These are phyloP conservation scores for Dendrothele bispora DNA, from an alignment of 768 basidiomycete species.

Conservation along the genomic window DNA sequence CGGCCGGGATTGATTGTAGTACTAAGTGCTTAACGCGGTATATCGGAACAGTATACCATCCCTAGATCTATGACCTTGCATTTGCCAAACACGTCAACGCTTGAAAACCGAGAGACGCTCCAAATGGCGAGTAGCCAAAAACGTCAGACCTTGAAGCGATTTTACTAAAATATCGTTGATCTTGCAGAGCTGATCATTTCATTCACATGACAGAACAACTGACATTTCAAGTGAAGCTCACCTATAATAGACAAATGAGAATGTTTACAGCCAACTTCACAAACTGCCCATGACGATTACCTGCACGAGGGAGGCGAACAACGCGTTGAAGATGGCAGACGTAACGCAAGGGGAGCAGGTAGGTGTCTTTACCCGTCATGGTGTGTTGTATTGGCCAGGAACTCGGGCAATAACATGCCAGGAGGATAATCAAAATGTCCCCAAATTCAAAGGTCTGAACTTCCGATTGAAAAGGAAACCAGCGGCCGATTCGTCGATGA, in stretches of 20 bases:
- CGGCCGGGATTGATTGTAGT: background rate
- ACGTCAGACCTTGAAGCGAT: background rate
- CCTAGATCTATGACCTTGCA: conserved; percentile 9
- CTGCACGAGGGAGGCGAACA: too few relatives aligned
- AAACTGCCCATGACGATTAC: too few relatives aligned
- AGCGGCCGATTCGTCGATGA: too few relatives aligned
- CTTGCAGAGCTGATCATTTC: background rate
- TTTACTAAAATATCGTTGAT: background rate
- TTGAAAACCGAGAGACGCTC: background rate
- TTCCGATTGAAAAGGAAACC: too few relatives aligned
- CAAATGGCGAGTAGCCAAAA: conserved; percentile 2
- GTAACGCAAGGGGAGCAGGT: too few relatives aligned
- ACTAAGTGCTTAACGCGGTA: background rate
- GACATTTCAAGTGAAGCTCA: background rate
- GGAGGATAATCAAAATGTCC: too few relatives aligned
- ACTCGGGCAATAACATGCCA: too few relatives aligned
- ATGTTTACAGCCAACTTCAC: background rate
- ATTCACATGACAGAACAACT: background rate
- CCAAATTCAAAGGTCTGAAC: too few relatives aligned
- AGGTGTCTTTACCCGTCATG: too few relatives aligned
- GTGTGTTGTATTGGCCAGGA: too few relatives aligned
- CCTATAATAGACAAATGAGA: conserved; percentile 12
- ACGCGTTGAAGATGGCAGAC: too few relatives aligned
- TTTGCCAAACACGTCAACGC: background rate
- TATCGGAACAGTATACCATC: background rate